Evolutionary conservation across 1,284 basidiomycete species (phyloP).

Genomic region (Anthracocystis setariae): DNA sequence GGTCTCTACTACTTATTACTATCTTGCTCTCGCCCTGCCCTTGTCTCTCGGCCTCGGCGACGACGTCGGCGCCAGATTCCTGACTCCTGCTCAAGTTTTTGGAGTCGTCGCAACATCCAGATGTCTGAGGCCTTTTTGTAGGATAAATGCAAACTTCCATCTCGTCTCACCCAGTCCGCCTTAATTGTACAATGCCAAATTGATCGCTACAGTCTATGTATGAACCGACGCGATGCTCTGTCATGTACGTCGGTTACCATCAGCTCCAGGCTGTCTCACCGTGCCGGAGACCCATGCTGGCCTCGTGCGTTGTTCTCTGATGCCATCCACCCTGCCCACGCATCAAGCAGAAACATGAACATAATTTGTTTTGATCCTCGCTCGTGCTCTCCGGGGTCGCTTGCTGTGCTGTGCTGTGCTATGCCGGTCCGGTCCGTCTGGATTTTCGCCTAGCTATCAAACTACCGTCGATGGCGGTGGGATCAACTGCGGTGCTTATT

Average conservation of each 20-base stretch:
- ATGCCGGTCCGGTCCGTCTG: neutral
- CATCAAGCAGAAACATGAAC: neutral
- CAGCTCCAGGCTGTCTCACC: slow-evolving; percentile 36
- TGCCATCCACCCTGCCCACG: slow-evolving; percentile 9
- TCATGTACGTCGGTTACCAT: slow-evolving; percentile 19
- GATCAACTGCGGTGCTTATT: slow-evolving; percentile 14
- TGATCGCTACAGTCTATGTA: too few relatives aligned
- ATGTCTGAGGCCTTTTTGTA: slow-evolving; percentile 11
- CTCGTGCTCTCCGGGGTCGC: neutral
- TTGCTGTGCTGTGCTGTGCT: neutral
- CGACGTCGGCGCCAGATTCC: slow-evolving; percentile 1
- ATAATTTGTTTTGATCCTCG: neutral
- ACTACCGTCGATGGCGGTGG: slow-evolving; percentile 7
- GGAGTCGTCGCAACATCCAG: slow-evolving; percentile 14
- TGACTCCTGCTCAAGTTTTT: slow-evolving; percentile 17
- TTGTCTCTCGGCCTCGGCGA: slow-evolving; percentile 13
- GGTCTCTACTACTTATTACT: too few relatives aligned
- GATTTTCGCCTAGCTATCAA: slow-evolving; percentile 1
- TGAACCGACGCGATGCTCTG: too few relatives aligned
- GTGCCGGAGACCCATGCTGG: slow-evolving; percentile 16
- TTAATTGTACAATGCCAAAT: neutral
- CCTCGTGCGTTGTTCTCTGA: slow-evolving; percentile 1
- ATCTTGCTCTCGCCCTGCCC: neutral
- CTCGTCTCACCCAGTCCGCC: neutral
- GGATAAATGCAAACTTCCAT: neutral